Percentiles rank a stretch among this genome's conserved stretches.
Evolutionary conservation across 2,329 filamentous ascomycete species (phyloP).

Genomic region (Phialophora expanda): DNA sequence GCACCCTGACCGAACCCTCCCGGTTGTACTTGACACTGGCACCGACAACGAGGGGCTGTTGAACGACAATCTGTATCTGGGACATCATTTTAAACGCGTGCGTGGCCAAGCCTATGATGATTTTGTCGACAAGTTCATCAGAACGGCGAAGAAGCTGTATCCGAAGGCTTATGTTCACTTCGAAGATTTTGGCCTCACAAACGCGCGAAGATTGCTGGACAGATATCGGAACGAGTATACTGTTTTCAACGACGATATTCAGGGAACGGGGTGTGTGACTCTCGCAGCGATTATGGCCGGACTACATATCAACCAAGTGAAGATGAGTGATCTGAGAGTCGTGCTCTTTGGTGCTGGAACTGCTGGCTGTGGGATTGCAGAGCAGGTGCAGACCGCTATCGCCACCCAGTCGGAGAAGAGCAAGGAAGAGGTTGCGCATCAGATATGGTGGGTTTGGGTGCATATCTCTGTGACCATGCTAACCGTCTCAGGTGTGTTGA

Average conservation of each 20-base stretch:
- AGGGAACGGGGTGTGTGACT: constrained; percentile 86
- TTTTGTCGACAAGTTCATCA: constrained; percentile 77
- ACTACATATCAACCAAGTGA: constrained; percentile 69
- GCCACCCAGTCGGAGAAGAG: constrained; percentile 68
- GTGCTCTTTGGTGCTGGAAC: constrained; percentile 81
- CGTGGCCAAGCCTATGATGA: constrained; percentile 75
- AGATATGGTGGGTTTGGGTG: constrained; percentile 63
- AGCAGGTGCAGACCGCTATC: constrained; percentile 81
- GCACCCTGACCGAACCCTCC: constrained; percentile 76
- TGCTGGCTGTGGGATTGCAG: constrained; percentile 83
- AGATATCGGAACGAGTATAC: constrained; percentile 73
- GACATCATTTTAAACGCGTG: constrained; percentile 69
- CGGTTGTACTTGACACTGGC: constrained; percentile 83
- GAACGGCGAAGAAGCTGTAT: constrained; percentile 69
- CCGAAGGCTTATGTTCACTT: constrained; percentile 87
- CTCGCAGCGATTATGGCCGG: constrained; percentile 81
- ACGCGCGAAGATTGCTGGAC: constrained; percentile 77
- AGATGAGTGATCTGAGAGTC: constrained; percentile 71
- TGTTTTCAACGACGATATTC: constrained; percentile 91
- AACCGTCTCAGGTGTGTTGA: constrained; percentile 67
- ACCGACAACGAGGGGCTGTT: constrained; percentile 79
- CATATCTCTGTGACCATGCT: neutral
- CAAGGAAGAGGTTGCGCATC: constrained; percentile 74
- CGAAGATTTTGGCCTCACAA: constrained; percentile 81
- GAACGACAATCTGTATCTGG: constrained; percentile 78